phyloP scores from a whole-genome alignment of 192 early-diverging fungal genomes.

The Coemansia sp. region DNA sequence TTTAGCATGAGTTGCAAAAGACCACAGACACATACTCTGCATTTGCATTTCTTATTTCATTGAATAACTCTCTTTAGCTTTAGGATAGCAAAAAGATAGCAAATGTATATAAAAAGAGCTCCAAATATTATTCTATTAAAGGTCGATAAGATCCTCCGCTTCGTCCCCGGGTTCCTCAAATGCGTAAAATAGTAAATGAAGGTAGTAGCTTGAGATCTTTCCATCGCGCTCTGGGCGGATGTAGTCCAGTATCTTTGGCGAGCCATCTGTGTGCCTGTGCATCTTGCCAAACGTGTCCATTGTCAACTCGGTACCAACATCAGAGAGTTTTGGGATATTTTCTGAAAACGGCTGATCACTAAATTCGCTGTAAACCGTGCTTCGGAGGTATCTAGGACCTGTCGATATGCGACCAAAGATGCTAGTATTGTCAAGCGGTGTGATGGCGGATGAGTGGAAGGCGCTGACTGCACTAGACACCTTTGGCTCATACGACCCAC shows the following conservation, averaged over 20 bases:
- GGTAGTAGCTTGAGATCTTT: slow-evolving; percentile 41
- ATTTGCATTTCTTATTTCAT: too few species aligned
- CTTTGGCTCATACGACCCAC: slow-evolving; percentile 50
- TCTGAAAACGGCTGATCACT: slow-evolving; percentile 41
- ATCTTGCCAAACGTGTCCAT: slow-evolving; percentile 45
- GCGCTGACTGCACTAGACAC: slow-evolving; percentile 31
- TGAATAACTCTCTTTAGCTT: too few species aligned
- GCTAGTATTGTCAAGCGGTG: slow-evolving; percentile 30
- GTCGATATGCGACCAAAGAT: slow-evolving; percentile 19
- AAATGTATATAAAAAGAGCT: too few species aligned
- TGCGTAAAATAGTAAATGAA: slow-evolving; percentile 27
- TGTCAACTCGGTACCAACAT: slow-evolving; percentile 40
- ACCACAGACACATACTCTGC: too few species aligned
- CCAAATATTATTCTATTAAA: slow-evolving; percentile 2
- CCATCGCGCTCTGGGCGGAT: slow-evolving; percentile 43
- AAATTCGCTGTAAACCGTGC: slow-evolving; percentile 30
- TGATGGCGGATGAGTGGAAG: slow-evolving; percentile 33
- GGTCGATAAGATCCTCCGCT: slow-evolving; percentile 13
- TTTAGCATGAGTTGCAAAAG: too few species aligned
- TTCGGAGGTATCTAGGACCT: slow-evolving; percentile 22
- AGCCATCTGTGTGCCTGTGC: slow-evolving; percentile 40
- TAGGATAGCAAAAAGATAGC: neutral
- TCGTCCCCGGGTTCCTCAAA: slow-evolving; percentile 8
- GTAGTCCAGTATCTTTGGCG: slow-evolving; percentile 43
- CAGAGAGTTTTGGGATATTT: slow-evolving; percentile 32